These are phyloP conservation scores for Thielaviopsis punctulata DNA, from an alignment of 2,329 filamentous ascomycete species.

Conservation along the genomic window DNA sequence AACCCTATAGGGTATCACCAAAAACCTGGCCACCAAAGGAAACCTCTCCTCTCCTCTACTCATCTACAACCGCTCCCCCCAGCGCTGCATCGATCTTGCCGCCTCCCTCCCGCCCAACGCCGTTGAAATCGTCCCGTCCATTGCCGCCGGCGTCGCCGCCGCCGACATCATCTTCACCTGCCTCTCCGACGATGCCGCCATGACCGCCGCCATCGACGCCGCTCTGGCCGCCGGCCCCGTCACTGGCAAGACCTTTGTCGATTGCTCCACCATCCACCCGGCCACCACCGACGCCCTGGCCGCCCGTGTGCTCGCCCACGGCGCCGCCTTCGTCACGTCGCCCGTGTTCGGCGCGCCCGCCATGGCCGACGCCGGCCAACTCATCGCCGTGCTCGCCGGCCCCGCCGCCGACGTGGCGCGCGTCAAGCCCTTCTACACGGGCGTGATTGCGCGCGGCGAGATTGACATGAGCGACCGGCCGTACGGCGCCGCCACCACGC, in stretches of 20 bases:
- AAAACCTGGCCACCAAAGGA: slow-evolving; percentile 67
- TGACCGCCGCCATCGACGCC: slow-evolving; percentile 41
- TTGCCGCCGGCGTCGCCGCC: slow-evolving; percentile 47
- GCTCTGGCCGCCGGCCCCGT: slow-evolving; percentile 37
- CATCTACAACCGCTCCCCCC: slow-evolving; percentile 61
- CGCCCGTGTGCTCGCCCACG: slow-evolving; percentile 35
- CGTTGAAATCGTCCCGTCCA: slow-evolving; percentile 42
- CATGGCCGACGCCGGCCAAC: slow-evolving; percentile 51
- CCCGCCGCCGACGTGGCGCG: slow-evolving; percentile 40
- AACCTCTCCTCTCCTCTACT: slow-evolving; percentile 53
- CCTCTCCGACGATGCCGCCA: slow-evolving; percentile 59
- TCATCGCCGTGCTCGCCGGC: slow-evolving; percentile 60
- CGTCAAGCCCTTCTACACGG: slow-evolving; percentile 52
- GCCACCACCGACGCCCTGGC: slow-evolving; percentile 56
- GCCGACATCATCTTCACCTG: slow-evolving; percentile 73
- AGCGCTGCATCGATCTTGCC: slow-evolving; percentile 47
- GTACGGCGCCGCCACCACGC: slow-evolving; percentile 47
- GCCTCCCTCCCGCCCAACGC: slow-evolving; percentile 42
- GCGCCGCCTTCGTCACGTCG: slow-evolving; percentile 56
- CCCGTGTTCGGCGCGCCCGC: slow-evolving; percentile 55
- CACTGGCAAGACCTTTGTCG: slow-evolving; percentile 61
- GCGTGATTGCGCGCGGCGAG: slow-evolving; percentile 50
- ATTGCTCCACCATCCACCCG: slow-evolving; percentile 78
- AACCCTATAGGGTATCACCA: slow-evolving; percentile 52
- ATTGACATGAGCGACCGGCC: slow-evolving; percentile 56